Conservation (phyloP, 768 basidiomycete species). For the Calocybe indica region DNA sequence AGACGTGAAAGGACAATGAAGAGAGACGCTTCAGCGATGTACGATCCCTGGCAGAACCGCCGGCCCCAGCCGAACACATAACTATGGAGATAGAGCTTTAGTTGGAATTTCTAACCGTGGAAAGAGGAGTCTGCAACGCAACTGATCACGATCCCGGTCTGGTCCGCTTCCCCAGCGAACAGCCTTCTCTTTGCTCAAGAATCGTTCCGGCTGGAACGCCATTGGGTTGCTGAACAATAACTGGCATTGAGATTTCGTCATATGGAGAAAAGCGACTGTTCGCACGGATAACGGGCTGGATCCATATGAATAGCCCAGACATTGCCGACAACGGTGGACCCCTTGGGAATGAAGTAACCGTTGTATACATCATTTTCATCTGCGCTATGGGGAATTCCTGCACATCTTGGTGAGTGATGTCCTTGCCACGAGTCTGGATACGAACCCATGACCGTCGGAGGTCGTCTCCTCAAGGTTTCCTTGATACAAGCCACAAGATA, state of each 20-base stretch:
- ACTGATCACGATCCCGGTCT: conserved; percentile 17
- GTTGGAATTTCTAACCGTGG: background rate
- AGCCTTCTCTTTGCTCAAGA: conserved; percentile 7
- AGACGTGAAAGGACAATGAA: conserved; percentile 11
- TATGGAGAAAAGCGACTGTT: background rate
- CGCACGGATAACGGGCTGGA: conserved; percentile 16
- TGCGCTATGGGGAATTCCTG: conserved; percentile 12
- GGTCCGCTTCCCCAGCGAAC: conserved; percentile 17
- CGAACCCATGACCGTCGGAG: conserved; percentile 13
- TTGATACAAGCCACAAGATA: conserved; percentile 17
- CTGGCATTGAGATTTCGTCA: background rate
- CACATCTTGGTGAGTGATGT: background rate
- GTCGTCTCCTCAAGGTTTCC: conserved; percentile 14
- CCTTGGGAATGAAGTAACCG: conserved; percentile 12
- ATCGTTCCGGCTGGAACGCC: background rate
- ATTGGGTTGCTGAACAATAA: background rate
- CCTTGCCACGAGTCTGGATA: background rate
- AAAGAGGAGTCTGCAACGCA: background rate
- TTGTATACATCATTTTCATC: conserved; percentile 11
- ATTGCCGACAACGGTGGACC: conserved; percentile 14
- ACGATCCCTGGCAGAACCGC: conserved; percentile 19
- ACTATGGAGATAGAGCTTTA: conserved; percentile 1
- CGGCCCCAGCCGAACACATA: conserved; percentile 24
- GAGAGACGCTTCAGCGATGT: conserved; percentile 15
- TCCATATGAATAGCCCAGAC: conserved; percentile 20